Evolutionary conservation across 2,329 filamentous ascomycete species (phyloP), one percentile per base, ranked within the genome.

Genomic region (Aureobasidium sp.): DNA sequence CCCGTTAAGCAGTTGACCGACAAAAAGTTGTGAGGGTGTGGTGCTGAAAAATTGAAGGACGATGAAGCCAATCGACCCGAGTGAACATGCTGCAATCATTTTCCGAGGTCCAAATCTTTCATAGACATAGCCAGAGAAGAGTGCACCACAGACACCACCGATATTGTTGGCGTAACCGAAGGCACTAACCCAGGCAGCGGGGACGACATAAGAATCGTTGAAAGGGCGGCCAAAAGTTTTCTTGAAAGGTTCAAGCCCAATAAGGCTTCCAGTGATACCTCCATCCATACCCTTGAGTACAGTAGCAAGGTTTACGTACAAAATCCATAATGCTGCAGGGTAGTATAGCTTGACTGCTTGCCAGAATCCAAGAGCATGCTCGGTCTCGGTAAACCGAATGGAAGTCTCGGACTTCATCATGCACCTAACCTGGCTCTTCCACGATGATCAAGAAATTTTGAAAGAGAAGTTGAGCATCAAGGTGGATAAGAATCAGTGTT

Each of bases 111-210:
- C 53, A 17, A 48, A 49, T 48, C 16, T 40, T 12, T 54, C 44
- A 14, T 54, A 48, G 14, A 41, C 2, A 11, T 50, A n/a, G 25
- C 42, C 41, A 27, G 51, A 44, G 6, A 53, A 47, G 1, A 53
- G 32, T 24, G 40, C 41, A 25, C 51, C 51, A 12, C 25, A 37
- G 0, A 53, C 41, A 17, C 51, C 41, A 14, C 53, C 53, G n/a
- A 54, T 48, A 10, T 40, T 48, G 29, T 54, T 54, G 17, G 53
- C 41, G 16, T 54, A 54, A 6, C 42, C 42, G 6, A 54, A 54
- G 21, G 53, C 53, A 29, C 53, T 47, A 4, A 54, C 40, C 53
- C 53, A 54, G 4, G 51, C 51, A 10, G 51, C 51, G 8, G 51
- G 51, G 30, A 47, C 41, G 17, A 53, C 51, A 24, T 47, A 53